Base-by-base conservation (phyloP, 2,329 filamentous ascomycete genomes). In the Hawksworthiomyces lignivorus region DNA sequence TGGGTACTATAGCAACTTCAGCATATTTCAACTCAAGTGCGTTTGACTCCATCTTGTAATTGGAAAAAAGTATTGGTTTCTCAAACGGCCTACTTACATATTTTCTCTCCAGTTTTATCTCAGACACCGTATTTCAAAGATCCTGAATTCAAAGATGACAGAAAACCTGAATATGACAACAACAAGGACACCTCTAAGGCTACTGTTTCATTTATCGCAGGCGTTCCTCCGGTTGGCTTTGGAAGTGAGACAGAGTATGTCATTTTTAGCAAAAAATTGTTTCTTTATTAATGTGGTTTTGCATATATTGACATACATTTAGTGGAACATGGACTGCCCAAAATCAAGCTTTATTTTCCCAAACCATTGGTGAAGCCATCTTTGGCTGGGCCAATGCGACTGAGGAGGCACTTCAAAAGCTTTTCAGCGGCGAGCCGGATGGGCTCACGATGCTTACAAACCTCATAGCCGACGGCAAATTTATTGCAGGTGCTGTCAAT, bases 321-420 rank as follows among this genome's bases (percentile, higher is more conserved):
- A n/a, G n/a, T n/a, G n/a, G n/a, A n/a, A n/a, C n/a, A 26, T 62
- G 59, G 60, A 56, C 47, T 6, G 36, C 48, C 12, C 27, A 48
- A 20, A 24, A 44, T 1, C 57, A 62, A 41, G 36, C 48, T 21
- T 40, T 39, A 29, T 61, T 61, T 40, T 52, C 50, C 30, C 38
- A 41, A 44, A 59, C 55, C 41, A 44, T 60, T 43, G 54, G 52
- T 38, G 41, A 56, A 22, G 49, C 46, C 19, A 43, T 62, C 32
- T 7, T n/a, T 5, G 54, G 43, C 36, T 62, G 59, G 59, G 36
- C 27, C 18, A 45, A 51, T 17, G 22, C 41, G 15, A 51, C 50
- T 8, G 34, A 41, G 4, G 6, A 31, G 3, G 15, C 48, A 5
- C 37, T 59, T 35, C 2, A 8, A 0, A 34, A 46, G 4, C 26